These are phyloP conservation scores for Mucuna pruriens DNA, from an alignment of 306 rosid genomes.

Conservation along the genomic window DNA sequence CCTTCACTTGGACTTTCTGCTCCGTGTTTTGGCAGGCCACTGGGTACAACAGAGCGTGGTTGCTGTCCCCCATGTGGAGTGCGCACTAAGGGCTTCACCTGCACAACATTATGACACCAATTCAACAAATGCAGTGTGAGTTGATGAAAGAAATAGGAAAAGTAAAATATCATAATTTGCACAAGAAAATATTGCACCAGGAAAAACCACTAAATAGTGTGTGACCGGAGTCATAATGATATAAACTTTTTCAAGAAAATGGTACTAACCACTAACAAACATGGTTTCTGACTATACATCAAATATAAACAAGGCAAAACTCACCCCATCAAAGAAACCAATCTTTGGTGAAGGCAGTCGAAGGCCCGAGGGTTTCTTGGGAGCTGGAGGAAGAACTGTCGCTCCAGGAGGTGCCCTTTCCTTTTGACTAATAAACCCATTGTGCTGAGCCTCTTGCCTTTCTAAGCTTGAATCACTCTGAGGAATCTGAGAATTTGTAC, in stretches of 20 bases:
- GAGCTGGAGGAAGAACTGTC: constrained; percentile 51
- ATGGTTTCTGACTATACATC: constrained; percentile 26
- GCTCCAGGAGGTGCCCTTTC: constrained; percentile 44
- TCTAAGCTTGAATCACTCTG: constrained; percentile 38
- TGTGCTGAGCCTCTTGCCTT: constrained; percentile 48
- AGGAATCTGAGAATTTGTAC: constrained; percentile 44
- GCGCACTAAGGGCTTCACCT: constrained; percentile 66
- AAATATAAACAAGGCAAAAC: constrained; percentile 40
- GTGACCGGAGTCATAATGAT: constrained; percentile 16
- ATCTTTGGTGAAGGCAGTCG: constrained; percentile 90
- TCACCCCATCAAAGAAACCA: constrained; percentile 97
- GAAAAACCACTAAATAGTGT: not conserved
- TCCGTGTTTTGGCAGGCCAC: constrained; percentile 62
- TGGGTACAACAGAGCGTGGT: constrained; percentile 50
- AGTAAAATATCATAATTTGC: not conserved
- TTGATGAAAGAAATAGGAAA: constrained; percentile 12
- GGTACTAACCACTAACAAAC: constrained; percentile 4
- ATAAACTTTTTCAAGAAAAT: constrained; percentile 12
- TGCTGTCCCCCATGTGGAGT: constrained; percentile 66
- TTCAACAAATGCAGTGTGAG: constrained; percentile 26
- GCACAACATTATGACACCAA: constrained; percentile 35
- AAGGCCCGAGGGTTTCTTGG: constrained; percentile 75
- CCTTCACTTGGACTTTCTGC: constrained; percentile 52
- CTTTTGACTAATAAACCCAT: constrained; percentile 44
- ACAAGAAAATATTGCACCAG: constrained; percentile 3